A percentile compares a stretch with the other conserved stretches of the same genome.
Conservation (phyloP, 768 basidiomycete genomes). For the Crassisporium funariophilum region DNA sequence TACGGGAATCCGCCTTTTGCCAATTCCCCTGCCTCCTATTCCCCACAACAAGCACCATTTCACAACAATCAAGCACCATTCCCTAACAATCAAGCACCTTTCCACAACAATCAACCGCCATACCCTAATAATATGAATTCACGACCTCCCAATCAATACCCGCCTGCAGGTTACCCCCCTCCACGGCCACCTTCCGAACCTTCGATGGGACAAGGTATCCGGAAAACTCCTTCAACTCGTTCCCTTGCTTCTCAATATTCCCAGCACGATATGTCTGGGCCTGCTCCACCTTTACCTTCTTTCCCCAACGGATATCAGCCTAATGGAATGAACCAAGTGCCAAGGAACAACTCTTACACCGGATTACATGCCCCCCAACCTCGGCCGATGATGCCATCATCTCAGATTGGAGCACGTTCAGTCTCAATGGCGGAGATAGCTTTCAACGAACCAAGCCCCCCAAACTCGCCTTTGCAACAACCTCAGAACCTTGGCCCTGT, state of each 20-base stretch:
- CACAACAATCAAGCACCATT: slow-evolving; percentile 1
- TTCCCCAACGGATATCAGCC: slow-evolving; percentile 40
- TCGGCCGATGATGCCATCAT: slow-evolving; percentile 65
- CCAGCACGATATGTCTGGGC: slow-evolving; percentile 39
- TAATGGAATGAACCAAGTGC: slow-evolving; percentile 28
- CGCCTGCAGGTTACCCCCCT: slow-evolving; percentile 31
- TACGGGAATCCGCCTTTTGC: slow-evolving; percentile 20
- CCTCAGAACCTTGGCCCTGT: slow-evolving; percentile 63
- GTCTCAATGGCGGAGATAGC: slow-evolving; percentile 54
- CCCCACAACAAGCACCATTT: slow-evolving; percentile 4
- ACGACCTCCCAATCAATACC: slow-evolving; percentile 18
- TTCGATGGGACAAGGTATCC: slow-evolving; percentile 33
- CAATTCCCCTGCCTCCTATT: slow-evolving; percentile 11
- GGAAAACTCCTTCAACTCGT: slow-evolving; percentile 59
- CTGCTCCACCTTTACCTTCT: slow-evolving; percentile 45
- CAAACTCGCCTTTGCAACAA: slow-evolving; percentile 74
- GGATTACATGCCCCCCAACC: slow-evolving; percentile 43
- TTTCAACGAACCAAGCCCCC: slow-evolving; percentile 77
- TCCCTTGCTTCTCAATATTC: slow-evolving; percentile 58
- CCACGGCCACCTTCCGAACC: slow-evolving; percentile 56
- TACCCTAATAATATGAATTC: slow-evolving; percentile 18
- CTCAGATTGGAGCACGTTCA: slow-evolving; percentile 47
- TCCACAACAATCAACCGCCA: slow-evolving; percentile 15
- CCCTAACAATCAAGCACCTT: slow-evolving; percentile 1
- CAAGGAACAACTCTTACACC: slow-evolving; percentile 41